Evolutionary conservation across 2,329 filamentous ascomycete species (phyloP).

Genomic region (Delphinella strobiligena): DNA sequence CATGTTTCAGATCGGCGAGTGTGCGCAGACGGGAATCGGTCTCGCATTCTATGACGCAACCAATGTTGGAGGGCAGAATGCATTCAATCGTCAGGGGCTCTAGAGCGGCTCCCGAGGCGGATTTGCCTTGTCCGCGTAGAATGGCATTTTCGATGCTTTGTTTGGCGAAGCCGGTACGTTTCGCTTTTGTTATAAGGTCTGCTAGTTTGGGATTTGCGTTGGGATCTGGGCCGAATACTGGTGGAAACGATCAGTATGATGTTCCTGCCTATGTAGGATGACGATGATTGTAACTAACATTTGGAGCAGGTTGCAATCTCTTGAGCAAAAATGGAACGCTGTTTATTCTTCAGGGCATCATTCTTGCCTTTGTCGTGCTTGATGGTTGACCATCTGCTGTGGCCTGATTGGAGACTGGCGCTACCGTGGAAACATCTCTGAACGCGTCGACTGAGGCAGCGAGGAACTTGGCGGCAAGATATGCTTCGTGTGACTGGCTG

Average conservation of each 20-base stretch:
- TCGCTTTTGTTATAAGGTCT: slow-evolving; percentile 60
- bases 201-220: slow-evolving; percentile 66
- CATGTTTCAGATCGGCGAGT: slow-evolving; percentile 57
- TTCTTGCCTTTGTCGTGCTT: slow-evolving; percentile 85
- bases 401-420: slow-evolving; percentile 42
- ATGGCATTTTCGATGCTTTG: slow-evolving; percentile 73
- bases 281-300: slow-evolving; percentile 40
- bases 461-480: slow-evolving; percentile 1
- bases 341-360: slow-evolving; percentile 65
- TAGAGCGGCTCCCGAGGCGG: slow-evolving; percentile 60
- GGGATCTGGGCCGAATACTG: slow-evolving; percentile 61
- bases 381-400: slow-evolving; percentile 94
- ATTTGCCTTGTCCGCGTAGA: slow-evolving; percentile 76
- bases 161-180: slow-evolving; percentile 79
- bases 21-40: slow-evolving; percentile 69
- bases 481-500: neutral
- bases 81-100: slow-evolving; percentile 69
- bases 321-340: slow-evolving; percentile 56
- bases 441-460: slow-evolving; percentile 6
- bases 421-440: slow-evolving; percentile 10
- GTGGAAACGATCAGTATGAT: neutral
- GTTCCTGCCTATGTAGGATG: neutral
- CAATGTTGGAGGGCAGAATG: slow-evolving; percentile 61
- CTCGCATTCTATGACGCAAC: slow-evolving; percentile 72
- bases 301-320: slow-evolving; percentile 66